phyloP scores from a whole-genome alignment of 108 stramenopile species.

The Nannochloropsis gaditana region DNA sequence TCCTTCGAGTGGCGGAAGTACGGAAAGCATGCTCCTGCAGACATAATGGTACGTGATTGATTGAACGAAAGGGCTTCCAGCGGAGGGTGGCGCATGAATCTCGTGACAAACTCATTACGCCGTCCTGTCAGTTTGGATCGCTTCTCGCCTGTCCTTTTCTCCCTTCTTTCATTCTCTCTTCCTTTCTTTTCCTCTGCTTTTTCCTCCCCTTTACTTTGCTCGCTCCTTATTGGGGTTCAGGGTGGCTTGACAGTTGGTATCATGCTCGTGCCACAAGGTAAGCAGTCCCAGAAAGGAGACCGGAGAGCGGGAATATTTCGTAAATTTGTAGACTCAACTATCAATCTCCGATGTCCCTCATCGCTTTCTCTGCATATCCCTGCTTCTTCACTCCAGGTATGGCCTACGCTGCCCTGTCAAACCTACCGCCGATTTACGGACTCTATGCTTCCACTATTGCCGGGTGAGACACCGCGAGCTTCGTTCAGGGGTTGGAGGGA shows the following conservation, averaged over 20 bases:
- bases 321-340: background rate
- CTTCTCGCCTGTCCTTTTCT: background rate
- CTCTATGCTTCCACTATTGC: slow-evolving; percentile 4
- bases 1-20: slow-evolving; percentile 8
- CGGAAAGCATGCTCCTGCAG: background rate
- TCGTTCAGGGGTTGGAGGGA: too few species aligned
- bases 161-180: background rate
- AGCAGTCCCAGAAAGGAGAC: background rate
- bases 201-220: background rate
- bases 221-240: background rate
- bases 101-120: too few species aligned
- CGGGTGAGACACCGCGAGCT: background rate
- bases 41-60: background rate
- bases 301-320: background rate
- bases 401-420: slow-evolving; percentile 13
- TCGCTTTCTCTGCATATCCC: background rate
- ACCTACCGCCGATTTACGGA: background rate
- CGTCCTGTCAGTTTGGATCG: too few species aligned
- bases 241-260: background rate
- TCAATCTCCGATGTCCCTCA: background rate
- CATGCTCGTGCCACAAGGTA: slow-evolving; percentile 22
- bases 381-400: background rate
- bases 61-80: too few species aligned
- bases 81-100: too few species aligned
- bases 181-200: background rate